Base-by-base conservation (phyloP, 2,329 filamentous ascomycete species). In the Myriosclerotinia scirpicola region DNA sequence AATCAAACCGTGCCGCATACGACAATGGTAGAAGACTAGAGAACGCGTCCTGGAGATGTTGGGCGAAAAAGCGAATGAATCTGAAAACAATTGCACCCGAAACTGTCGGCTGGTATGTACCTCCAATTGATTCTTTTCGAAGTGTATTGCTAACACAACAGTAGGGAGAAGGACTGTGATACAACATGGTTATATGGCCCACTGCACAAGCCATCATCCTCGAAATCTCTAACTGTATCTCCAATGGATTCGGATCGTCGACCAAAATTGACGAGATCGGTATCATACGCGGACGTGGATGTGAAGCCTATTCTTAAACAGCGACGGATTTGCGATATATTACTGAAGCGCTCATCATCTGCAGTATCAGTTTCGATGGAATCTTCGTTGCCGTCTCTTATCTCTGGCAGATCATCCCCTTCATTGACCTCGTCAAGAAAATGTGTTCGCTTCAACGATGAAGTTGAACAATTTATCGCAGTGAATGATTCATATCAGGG, bases 151-250 rank as follows among this genome's bases (percentile, higher is more conserved):
- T 80, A 73, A 81, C 74, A 54, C 52, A 20, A 56, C 44, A 67
- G 22, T 74, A 97, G 93, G 93, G 83, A 97, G 68, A 99, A 98
- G 77, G 95, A 98, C 74, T 95, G 91, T 77, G 94, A 99, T 78
- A 93, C 97, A 42, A 97, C 94, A 55, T 99, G 94, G 95, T 83
- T 99, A 0, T 99, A 98, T 75, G 95, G 95, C 0, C 95, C 95
- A 15, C 79, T 97, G 59, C 94, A 97, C 77, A 90, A 89, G 0
- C 34, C 5, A 17, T 30, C 17, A 5, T 42, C 54, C 36, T 61
- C 48, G 3, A 46, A 40, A 15, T 53, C 15, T 17, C 17, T 26
- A 34, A 15, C 22, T 20, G 12, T 20, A 36, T 36, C 34, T 22
- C 86, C 67, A 78, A 78, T 15, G 77, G 81, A 77, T 80, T 87